These are phyloP conservation scores for Xylaria sp. DNA, from an alignment of 2,329 filamentous ascomycete species.

Conservation along the genomic window DNA sequence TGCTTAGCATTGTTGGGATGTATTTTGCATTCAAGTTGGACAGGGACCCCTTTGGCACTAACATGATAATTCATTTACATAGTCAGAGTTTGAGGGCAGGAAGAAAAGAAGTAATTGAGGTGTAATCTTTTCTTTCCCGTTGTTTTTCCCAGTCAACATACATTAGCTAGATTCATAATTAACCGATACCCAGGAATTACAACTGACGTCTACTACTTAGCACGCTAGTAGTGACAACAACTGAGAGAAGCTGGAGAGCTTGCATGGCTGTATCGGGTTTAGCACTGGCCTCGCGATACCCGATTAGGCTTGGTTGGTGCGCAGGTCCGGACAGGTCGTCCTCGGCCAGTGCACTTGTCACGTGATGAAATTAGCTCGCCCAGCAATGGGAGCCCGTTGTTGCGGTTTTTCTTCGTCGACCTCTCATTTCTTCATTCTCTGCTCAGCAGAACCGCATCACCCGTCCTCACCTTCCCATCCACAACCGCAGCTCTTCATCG, in stretches of 20 bases:
- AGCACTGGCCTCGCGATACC: conserved; percentile 16
- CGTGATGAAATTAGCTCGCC: conserved; percentile 41
- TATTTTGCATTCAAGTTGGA: conserved; percentile 32
- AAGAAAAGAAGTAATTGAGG: too few species aligned
- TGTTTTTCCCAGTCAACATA: too few species aligned
- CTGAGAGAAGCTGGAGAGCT: neutral
- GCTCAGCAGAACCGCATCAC: conserved; percentile 54
- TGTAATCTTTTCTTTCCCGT: too few species aligned
- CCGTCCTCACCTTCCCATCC: conserved; percentile 67
- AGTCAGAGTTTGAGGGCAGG: too few species aligned
- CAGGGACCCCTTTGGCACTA: conserved; percentile 5
- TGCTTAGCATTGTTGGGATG: conserved; percentile 26
- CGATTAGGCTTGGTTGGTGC: conserved; percentile 26
- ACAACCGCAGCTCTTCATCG: conserved; percentile 74
- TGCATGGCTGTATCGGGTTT: conserved; percentile 17
- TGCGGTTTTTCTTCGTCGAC: conserved; percentile 44
- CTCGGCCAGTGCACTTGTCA: conserved; percentile 31
- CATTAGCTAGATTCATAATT: too few species aligned
- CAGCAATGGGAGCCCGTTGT: conserved; percentile 33
- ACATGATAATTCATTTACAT: conserved; percentile 11
- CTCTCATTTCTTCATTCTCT: conserved; percentile 44
- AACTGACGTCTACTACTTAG: too few species aligned
- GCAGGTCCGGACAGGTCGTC: conserved; percentile 23
- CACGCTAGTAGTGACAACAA: neutral
- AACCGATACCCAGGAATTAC: too few species aligned